Base-by-base conservation (phyloP, 2,329 filamentous ascomycete genomes). In the Aspergillus eucalypticola region DNA sequence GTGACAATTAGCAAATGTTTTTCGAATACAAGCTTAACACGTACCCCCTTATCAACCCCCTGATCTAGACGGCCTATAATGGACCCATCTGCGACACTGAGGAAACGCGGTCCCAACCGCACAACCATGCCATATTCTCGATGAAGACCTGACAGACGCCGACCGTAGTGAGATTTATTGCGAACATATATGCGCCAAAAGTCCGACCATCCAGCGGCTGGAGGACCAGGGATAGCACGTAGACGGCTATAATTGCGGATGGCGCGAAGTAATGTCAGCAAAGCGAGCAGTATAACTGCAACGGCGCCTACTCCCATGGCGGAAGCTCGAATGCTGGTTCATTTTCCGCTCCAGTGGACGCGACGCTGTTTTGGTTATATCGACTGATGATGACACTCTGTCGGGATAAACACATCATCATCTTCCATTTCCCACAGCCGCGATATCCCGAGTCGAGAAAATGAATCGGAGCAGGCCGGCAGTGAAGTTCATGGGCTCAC, bases 231-330 rank as follows among this genome's bases (percentile, higher is more conserved):
- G 38, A 66, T 55, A 2, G 29, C 48, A 25, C 55, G 52, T 53
- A 68, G 49, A 54, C 57, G 60, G 5, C 32, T 27, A 29, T 66
- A 61, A 42, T 68, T 66, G 42, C 56, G 56, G 19, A 68, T 51
- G 2, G 59, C 7, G 46, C 56, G 50, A 15, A 60, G 13, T 3
- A 56, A 15, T 11, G 17, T 52, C 5, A 63, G 21, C 7, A 64
- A 5, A 13, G 59, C n/a, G 25, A 60, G 29, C 25, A 58, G 25
- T 23, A 44, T 13, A 17, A 62, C 5, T n/a, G 55, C 60, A 42
- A 66, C 27, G 35, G 49, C 53, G 15, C 38, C 48, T 50, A 44
- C 56, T 49, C 55, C 42, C 66, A 68, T 67, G 32, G 32, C 32
- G 27, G 44, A 48, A 32, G 11, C 17, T 38, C 19, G 13, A 25